Evolutionary conservation across 441 rosid species (phyloP).

Genomic region (Adansonia gregorii): DNA sequence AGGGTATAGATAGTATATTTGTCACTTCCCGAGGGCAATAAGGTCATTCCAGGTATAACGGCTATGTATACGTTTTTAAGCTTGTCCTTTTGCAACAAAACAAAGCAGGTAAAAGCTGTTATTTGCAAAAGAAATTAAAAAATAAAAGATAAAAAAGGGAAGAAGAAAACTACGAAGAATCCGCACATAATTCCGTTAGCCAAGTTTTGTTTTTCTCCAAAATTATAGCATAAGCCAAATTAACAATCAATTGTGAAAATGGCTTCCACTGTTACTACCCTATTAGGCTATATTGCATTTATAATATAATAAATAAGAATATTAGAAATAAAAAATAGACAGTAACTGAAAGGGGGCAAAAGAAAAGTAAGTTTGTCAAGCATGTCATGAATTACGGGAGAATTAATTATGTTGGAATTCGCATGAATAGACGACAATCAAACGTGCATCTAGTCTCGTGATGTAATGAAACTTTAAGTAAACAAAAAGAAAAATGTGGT

Average conservation of each 20-base stretch:
- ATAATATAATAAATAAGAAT: not conserved
- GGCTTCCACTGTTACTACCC: not conserved
- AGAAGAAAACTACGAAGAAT: not conserved
- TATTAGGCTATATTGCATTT: not conserved
- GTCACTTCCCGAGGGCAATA: not conserved
- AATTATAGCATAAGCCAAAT: not conserved
- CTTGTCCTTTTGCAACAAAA: slow-evolving; percentile 21
- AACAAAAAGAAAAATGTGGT: not conserved
- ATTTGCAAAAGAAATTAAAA: not conserved
- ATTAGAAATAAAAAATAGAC: not conserved
- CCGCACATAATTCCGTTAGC: not conserved
- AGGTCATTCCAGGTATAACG: slow-evolving; percentile 24
- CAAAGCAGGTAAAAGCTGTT: slow-evolving; percentile 19
- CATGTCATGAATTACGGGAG: not conserved
- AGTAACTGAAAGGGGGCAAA: not conserved
- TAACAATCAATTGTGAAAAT: not conserved
- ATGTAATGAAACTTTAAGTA: not conserved
- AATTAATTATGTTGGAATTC: not conserved
- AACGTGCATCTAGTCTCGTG: slow-evolving; percentile 8
- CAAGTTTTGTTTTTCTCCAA: not conserved
- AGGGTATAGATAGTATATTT: slow-evolving; percentile 25
- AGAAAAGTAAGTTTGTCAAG: not conserved
- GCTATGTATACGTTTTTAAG: slow-evolving; percentile 16
- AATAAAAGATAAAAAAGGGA: no score
- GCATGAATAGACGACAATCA: slow-evolving; percentile 18